These are phyloP conservation scores for Malus domestica DNA, from an alignment of 306 rosid genomes.

Conservation along the genomic window ASM211411v1 NC_041801.1:14125001-14125500, in stretches of 20 bases:
- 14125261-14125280: background rate
- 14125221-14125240: background rate
- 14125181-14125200: slow-evolving; percentile 26
- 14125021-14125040: too few relatives aligned
- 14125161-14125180: slow-evolving; percentile 28
- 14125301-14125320: slow-evolving; percentile 21
- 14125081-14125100: slow-evolving; percentile 36
- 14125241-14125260: slow-evolving; percentile 6
- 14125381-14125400: background rate
- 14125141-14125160: slow-evolving; percentile 29
- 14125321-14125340: slow-evolving; percentile 19
- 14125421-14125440: background rate
- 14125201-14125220: slow-evolving; percentile 34
- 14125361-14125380: background rate
- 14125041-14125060: background rate
- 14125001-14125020: too few relatives aligned
- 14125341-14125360: slow-evolving; percentile 5
- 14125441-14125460: background rate
- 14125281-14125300: background rate
- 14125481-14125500: background rate
- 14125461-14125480: background rate
- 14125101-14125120: slow-evolving; percentile 34
- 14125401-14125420: background rate
- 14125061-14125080: background rate
- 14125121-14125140: slow-evolving; percentile 37